phyloP scores from a whole-genome alignment of 2,329 filamentous ascomycete genomes.

The Fusarium haematococcum region DNA sequence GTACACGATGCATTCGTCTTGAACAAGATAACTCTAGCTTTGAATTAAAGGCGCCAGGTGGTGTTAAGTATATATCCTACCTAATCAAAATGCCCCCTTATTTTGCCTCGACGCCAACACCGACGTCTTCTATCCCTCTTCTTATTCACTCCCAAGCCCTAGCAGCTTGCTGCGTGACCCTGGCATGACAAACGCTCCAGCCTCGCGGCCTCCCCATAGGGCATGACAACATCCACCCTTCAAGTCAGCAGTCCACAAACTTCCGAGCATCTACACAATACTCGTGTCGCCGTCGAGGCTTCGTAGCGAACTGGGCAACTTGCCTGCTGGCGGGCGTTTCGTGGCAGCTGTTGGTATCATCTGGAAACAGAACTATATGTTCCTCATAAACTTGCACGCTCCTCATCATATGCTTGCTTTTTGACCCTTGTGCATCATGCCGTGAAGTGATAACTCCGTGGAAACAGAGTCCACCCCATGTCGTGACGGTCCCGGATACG shows the following conservation, averaged over 20 bases:
- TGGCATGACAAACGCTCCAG: slow-evolving; percentile 9
- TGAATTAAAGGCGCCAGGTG: slow-evolving; percentile 32
- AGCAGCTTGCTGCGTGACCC: slow-evolving; percentile 2
- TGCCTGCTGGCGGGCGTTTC: slow-evolving; percentile 22
- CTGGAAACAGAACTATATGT: slow-evolving; percentile 35
- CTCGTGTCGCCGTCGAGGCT: slow-evolving; percentile 12
- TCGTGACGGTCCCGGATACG: slow-evolving; percentile 9
- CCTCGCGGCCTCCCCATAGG: slow-evolving; percentile 3
- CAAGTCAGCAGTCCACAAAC: slow-evolving; percentile 26
- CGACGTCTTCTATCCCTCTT: slow-evolving; percentile 29
- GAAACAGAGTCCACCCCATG: slow-evolving; percentile 1
- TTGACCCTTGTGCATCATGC: slow-evolving; percentile 14
- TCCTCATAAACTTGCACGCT: slow-evolving; percentile 38
- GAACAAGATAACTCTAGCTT: slow-evolving; percentile 31
- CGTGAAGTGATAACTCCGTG: slow-evolving; percentile 27
- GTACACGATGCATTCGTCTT: neutral
- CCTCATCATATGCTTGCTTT: slow-evolving; percentile 22
- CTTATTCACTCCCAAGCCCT: slow-evolving; percentile 8
- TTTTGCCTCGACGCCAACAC: slow-evolving; percentile 34
- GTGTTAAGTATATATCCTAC: slow-evolving; percentile 38
- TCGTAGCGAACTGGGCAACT: slow-evolving; percentile 22
- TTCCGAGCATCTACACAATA: slow-evolving; percentile 22
- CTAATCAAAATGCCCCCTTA: slow-evolving; percentile 35
- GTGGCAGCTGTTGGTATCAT: slow-evolving; percentile 39
- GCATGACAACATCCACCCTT: slow-evolving; percentile 6